These are phyloP conservation scores for Neckera pumila DNA, from an alignment of 225 moss, liverwort and hornwort species.

Conservation along the genomic window DNA sequence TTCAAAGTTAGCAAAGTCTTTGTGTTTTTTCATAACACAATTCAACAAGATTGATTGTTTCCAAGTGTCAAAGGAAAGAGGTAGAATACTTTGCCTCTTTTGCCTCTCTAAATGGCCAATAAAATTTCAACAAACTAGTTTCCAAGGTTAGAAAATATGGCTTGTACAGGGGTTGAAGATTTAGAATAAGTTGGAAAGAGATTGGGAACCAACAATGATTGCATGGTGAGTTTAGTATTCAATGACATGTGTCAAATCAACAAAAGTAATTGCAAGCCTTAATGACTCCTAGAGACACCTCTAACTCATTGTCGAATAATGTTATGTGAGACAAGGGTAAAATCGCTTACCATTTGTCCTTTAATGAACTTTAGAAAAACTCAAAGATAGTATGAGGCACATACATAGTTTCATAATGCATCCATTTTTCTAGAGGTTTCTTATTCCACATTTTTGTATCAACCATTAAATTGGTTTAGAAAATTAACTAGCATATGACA, in stretches of 20 bases:
- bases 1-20: not conserved
- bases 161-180: not conserved
- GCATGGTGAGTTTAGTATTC: not conserved
- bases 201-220: not conserved
- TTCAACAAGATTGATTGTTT: not conserved
- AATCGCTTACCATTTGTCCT: accelerated
- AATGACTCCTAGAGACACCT: not conserved
- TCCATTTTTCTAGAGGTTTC: too few relatives aligned
- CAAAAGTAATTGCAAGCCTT: not conserved
- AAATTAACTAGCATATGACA: too few relatives aligned
- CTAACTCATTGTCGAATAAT: not conserved
- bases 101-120: not conserved
- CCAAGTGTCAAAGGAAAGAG: not conserved
- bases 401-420: not conserved
- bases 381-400: not conserved
- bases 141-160: not conserved
- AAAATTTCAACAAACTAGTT: not conserved
- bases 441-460: not conserved
- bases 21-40: not conserved
- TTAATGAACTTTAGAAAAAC: too few relatives aligned
- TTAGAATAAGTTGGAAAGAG: not conserved
- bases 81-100: not conserved
- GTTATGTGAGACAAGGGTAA: not conserved
- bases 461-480: not conserved
- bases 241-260: not conserved